Conservation (phyloP, 306 rosid species). For the Cucurbita maxima region DNA sequence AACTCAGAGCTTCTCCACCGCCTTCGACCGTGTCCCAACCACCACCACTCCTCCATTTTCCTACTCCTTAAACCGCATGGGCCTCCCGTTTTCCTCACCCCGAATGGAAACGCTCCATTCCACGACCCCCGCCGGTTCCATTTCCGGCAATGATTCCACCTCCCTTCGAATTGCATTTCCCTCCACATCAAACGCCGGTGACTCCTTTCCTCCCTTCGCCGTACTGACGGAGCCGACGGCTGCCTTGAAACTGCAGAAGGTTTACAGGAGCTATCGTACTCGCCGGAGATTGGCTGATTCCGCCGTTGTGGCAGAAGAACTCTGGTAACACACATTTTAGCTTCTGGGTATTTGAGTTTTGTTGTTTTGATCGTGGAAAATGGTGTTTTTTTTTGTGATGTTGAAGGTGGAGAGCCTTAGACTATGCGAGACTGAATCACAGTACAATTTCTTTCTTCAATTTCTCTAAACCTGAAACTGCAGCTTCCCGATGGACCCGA, state of each 20-base stretch:
- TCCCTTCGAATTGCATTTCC: neutral
- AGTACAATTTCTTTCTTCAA: slow-evolving; percentile 83
- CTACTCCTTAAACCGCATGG: slow-evolving; percentile 10
- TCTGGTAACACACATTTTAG: slow-evolving; percentile 28
- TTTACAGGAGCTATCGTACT: slow-evolving; percentile 74
- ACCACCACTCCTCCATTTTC: slow-evolving; percentile 14
- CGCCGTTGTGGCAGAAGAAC: slow-evolving; percentile 85
- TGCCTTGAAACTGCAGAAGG: slow-evolving; percentile 58
- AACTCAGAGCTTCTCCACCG: slow-evolving; percentile 17
- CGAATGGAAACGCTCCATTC: slow-evolving; percentile 7
- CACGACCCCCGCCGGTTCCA: neutral
- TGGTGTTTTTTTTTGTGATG: neutral
- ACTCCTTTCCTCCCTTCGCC: neutral
- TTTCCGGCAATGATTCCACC: neutral
- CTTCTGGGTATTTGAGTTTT: neutral
- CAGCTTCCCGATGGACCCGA: slow-evolving; percentile 56
- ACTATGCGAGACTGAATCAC: slow-evolving; percentile 43
- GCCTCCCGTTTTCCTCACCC: neutral
- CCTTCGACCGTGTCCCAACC: slow-evolving; percentile 12
- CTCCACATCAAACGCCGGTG: neutral
- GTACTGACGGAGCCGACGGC: slow-evolving; percentile 12
- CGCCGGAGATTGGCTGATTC: slow-evolving; percentile 87
- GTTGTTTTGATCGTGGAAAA: neutral
- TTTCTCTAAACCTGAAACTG: slow-evolving; percentile 41
- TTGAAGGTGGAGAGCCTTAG: slow-evolving; percentile 82